phyloP scores from a whole-genome alignment of 805 yeast species.

The Cyberlindnera nakhonratchasimensis region DNA sequence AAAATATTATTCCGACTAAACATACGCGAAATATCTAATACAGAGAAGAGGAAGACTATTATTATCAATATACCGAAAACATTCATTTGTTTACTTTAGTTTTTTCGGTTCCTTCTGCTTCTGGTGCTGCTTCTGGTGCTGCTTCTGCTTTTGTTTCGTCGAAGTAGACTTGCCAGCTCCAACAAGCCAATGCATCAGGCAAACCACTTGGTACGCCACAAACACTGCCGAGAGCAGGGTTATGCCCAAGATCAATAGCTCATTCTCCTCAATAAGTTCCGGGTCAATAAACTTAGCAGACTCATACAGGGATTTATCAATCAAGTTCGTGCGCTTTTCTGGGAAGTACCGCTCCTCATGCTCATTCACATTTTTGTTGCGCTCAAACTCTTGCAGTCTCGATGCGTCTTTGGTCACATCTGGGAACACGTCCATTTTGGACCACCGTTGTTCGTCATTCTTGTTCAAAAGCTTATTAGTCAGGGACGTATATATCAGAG shows the following conservation, averaged over 20 bases:
- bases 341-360: slow-evolving; percentile 31
- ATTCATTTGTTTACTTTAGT: background rate
- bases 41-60: too few relatives aligned
- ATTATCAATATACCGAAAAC: too few relatives aligned
- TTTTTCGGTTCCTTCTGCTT: background rate
- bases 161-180: background rate
- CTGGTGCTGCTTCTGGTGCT: too few relatives aligned
- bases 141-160: too few relatives aligned
- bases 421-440: slow-evolving; percentile 45
- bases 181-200: slow-evolving; percentile 1
- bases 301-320: slow-evolving; percentile 26
- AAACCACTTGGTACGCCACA: slow-evolving; percentile 3
- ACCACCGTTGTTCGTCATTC: slow-evolving; percentile 31
- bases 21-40: too few relatives aligned
- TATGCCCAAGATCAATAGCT: slow-evolving; percentile 41
- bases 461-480: slow-evolving; percentile 22
- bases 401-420: slow-evolving; percentile 51
- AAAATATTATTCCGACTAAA: too few relatives aligned
- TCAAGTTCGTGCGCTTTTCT: slow-evolving; percentile 32
- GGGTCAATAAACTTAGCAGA: slow-evolving; percentile 40
- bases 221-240: slow-evolving; percentile 16
- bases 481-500: slow-evolving; percentile 55
- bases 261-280: slow-evolving; percentile 49
- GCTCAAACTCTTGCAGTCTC: slow-evolving; percentile 50
- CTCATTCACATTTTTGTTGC: slow-evolving; percentile 38